Conservation (phyloP, 148 eudicot species). For the Spergularia bocconei region DNA sequence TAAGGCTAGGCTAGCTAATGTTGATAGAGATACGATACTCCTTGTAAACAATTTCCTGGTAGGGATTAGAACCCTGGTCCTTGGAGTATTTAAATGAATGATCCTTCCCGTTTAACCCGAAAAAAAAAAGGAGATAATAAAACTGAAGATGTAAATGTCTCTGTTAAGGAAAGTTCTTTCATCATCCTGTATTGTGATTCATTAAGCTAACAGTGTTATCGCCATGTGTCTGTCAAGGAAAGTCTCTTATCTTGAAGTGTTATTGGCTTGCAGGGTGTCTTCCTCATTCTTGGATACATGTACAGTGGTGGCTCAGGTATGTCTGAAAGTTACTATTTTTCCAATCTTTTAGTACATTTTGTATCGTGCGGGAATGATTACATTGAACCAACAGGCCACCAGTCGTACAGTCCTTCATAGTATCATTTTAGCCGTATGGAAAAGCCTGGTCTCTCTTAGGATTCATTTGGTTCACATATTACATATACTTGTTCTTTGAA, state of each 20-base stretch:
- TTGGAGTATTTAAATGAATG: no score
- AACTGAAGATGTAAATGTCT: background rate
- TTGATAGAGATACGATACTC: no score
- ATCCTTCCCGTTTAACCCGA: no score
- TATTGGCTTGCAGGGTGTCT: conserved; percentile 62
- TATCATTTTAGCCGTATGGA: background rate
- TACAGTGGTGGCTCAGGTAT: conserved; percentile 85
- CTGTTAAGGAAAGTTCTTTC: background rate
- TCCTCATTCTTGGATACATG: conserved; percentile 72
- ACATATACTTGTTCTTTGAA: background rate
- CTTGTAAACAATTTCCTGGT: no score
- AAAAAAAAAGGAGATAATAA: no score
- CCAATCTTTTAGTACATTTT: background rate
- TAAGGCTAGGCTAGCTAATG: background rate
- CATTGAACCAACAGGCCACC: background rate
- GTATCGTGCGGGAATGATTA: background rate
- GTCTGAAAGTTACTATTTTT: conserved; percentile 22
- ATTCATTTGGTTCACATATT: background rate
- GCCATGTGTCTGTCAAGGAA: no score
- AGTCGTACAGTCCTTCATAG: background rate
- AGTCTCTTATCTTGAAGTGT: background rate
- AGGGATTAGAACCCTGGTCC: no score
- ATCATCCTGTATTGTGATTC: background rate
- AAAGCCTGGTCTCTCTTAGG: background rate
- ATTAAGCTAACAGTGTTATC: background rate